phyloP scores from a whole-genome alignment of 768 basidiomycete genomes.

The Cyclocybe cylindracea region DNA sequence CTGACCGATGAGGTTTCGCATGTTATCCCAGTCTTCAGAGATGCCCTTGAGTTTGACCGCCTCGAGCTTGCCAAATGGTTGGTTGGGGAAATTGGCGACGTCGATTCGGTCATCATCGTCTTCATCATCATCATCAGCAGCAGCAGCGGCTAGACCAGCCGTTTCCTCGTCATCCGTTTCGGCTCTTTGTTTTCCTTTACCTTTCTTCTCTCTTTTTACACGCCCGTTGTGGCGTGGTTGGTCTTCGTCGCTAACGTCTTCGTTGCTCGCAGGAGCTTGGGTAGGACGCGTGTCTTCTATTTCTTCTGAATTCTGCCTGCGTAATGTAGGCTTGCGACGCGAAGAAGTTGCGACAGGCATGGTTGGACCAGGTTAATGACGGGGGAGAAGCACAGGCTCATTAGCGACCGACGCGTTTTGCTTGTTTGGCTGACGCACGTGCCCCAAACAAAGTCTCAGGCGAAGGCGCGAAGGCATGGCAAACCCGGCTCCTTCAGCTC shows the following conservation, averaged over 20 bases:
- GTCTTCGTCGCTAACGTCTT: constrained; percentile 49
- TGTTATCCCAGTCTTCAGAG: constrained; percentile 60
- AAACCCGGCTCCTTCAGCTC: neutral
- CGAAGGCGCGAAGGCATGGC: neutral
- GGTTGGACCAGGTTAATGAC: neutral
- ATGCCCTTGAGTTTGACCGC: constrained; percentile 56
- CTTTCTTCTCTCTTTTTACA: constrained; percentile 35
- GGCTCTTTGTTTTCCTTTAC: constrained; percentile 30
- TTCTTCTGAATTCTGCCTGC: constrained; percentile 54
- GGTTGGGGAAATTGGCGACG: constrained; percentile 60
- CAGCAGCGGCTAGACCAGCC: constrained; percentile 21
- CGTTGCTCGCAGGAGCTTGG: constrained; percentile 30
- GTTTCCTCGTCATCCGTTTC: constrained; percentile 19
- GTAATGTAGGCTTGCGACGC: constrained; percentile 37
- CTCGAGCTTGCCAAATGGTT: constrained; percentile 61
- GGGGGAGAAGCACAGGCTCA: constrained; percentile 19
- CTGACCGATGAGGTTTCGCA: constrained; percentile 47
- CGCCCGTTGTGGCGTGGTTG: constrained; percentile 28
- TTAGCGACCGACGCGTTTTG: constrained; percentile 35
- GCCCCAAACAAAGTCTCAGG: constrained; percentile 21
- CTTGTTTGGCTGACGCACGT: constrained; percentile 26
- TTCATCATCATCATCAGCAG: constrained; percentile 31
- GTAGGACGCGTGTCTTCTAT: constrained; percentile 56
- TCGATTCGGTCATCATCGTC: constrained; percentile 59
- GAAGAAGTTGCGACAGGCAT: constrained; percentile 44